Evolutionary conservation across 805 yeast species (phyloP).

Genomic region (Zygoascus flipseniorum): DNA sequence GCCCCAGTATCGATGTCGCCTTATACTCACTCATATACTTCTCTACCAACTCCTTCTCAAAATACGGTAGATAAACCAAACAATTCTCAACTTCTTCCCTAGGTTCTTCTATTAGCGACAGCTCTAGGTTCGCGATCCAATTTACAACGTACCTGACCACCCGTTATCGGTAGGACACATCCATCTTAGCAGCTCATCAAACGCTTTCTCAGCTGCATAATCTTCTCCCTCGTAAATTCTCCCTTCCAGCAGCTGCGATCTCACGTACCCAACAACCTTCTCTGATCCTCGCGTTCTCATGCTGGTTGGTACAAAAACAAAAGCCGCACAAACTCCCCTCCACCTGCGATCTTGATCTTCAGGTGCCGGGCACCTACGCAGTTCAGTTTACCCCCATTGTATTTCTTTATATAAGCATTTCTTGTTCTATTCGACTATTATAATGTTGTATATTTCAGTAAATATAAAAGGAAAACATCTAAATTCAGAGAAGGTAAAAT

Average conservation of each 20-base stretch:
- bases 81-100: not conserved
- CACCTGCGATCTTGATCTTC: too few species aligned
- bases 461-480: too few species aligned
- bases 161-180: not conserved
- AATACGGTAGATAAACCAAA: not conserved
- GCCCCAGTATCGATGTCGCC: too few species aligned
- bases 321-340: too few species aligned
- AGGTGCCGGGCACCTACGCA: too few species aligned
- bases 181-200: not conserved
- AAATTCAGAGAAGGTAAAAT: too few species aligned
- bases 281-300: not conserved
- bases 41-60: not conserved
- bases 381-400: too few species aligned
- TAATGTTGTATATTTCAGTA: too few species aligned
- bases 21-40: not conserved
- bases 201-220: not conserved
- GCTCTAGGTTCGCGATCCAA: not conserved
- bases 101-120: not conserved
- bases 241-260: not conserved
- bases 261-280: not conserved
- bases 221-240: not conserved
- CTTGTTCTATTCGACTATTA: too few species aligned
- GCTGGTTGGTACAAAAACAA: not conserved
- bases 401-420: too few species aligned
- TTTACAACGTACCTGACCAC: not conserved